Base-by-base conservation (phyloP, 768 basidiomycete species). In the Wakefieldia striispora region DNA sequence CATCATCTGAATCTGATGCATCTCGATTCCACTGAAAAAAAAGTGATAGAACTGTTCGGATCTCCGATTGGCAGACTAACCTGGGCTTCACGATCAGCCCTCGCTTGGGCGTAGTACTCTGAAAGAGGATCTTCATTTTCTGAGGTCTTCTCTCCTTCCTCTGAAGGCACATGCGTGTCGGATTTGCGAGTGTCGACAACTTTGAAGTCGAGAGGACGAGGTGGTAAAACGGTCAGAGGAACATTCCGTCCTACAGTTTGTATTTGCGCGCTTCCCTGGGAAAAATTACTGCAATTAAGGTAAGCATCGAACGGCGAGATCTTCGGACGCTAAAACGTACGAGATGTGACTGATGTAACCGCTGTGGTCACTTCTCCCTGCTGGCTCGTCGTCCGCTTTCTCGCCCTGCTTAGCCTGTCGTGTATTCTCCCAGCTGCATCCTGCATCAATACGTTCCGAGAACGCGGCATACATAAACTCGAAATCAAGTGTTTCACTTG, bases 61-160 rank as follows among this genome's bases (percentile, higher is more conserved):
- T 27, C 8, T 17, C 17, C 6, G 1, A 41, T 14, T 6, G 11
- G 1, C 24, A 42, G 37, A 52, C 75, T 52, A 42, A 79, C 81
- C 50, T 64, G 66, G 14, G 64, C 70, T 21, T 80, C 77, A 21
- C 57, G 64, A 34, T 80, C 76, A 16, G 73, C 78, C 41, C 67
- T 75, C 2, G 85, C 87, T 55, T 74, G 67, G 3, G 69, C 73
- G 57, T 88, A 88, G 58, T 84, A 87, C 53, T 82, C 77, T 1
- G 78, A 78, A 45, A 89, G 68, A 0, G 87, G 84, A 60, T 89
- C 86, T 34, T 52, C 55, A 13, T 19, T 47, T 31, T 53, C 56
- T 13, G 23, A 29, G 24, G 40, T 34, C 26, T 39, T 53, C 23
- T 33, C 38, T n/a, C 8, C 51, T 34, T 40, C 43, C 19, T 35